phyloP scores from a whole-genome alignment of 2,329 filamentous ascomycete genomes.

The Aspergillus quadrilineatus region DNA sequence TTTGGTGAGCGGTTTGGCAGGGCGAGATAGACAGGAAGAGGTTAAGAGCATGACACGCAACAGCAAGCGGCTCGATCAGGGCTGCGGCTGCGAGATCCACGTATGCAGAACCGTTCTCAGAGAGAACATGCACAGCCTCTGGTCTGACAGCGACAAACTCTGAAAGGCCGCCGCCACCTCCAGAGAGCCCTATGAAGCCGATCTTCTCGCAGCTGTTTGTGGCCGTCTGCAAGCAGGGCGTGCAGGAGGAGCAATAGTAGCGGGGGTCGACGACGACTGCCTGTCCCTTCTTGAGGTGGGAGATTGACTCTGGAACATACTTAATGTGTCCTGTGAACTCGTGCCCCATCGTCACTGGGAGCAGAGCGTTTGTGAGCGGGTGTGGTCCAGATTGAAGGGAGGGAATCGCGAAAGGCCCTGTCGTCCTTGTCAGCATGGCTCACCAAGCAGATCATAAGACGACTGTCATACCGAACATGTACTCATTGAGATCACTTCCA shows the following conservation, averaged over 20 bases:
- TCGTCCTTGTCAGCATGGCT: neutral
- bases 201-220: constrained; percentile 15
- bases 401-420: constrained; percentile 13
- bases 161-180: constrained; percentile 14
- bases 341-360: constrained; percentile 17
- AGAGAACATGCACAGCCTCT: constrained; percentile 4
- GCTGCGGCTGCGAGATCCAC: constrained; percentile 13
- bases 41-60: constrained; percentile 13
- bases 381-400: constrained; percentile 9
- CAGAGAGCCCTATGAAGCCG: constrained; percentile 17
- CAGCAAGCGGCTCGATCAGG: constrained; percentile 15
- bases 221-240: constrained; percentile 1
- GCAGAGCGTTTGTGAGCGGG: constrained; percentile 5
- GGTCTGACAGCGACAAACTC: constrained; percentile 10
- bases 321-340: constrained; percentile 14
- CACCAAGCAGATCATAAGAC: neutral
- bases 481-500: constrained; percentile 16
- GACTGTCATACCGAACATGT: constrained; percentile 2
- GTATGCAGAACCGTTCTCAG: neutral
- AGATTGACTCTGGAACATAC: neutral
- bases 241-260: constrained; percentile 13
- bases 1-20: neutral
- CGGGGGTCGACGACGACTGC: constrained; percentile 16
- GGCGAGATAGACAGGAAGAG: neutral
- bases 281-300: constrained; percentile 4